Evolutionary conservation across 164 flowering plant genomes (phyloP).

Genomic region (Saururus chinensis): DNA sequence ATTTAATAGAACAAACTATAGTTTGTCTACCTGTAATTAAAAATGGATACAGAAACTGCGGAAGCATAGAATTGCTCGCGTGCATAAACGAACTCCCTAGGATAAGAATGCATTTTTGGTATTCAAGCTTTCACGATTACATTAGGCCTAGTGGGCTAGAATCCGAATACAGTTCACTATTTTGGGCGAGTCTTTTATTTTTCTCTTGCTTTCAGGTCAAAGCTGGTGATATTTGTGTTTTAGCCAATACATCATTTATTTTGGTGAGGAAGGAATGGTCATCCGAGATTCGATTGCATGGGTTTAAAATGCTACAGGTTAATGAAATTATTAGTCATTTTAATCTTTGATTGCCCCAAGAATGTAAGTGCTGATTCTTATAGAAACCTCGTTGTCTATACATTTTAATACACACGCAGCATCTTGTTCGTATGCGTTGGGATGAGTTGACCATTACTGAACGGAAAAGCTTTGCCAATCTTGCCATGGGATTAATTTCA

Average conservation of each 20-base stretch:
- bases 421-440: slow-evolving; percentile 90
- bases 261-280: slow-evolving; percentile 81
- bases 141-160: too few species aligned
- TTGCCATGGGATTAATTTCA: slow-evolving; percentile 59
- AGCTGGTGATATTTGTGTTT: slow-evolving; percentile 66
- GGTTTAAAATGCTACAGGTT: slow-evolving; percentile 93
- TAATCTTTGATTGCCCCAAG: background rate
- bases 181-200: background rate
- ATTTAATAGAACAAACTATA: background rate
- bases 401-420: slow-evolving; percentile 33
- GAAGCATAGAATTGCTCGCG: too few species aligned
- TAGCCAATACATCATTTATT: slow-evolving; percentile 63
- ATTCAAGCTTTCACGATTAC: too few species aligned
- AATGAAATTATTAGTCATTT: background rate
- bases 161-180: too few species aligned
- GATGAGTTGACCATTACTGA: slow-evolving; percentile 64
- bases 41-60: too few species aligned
- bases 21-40: background rate
- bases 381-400: slow-evolving; percentile 1
- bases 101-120: too few species aligned
- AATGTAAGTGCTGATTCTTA: background rate
- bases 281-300: slow-evolving; percentile 85
- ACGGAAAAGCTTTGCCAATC: slow-evolving; percentile 60
- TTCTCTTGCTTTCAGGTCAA: slow-evolving; percentile 43
- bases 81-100: too few species aligned